phyloP scores from a whole-genome alignment of 164 flowering plant genomes.

The Santalum album region DNA sequence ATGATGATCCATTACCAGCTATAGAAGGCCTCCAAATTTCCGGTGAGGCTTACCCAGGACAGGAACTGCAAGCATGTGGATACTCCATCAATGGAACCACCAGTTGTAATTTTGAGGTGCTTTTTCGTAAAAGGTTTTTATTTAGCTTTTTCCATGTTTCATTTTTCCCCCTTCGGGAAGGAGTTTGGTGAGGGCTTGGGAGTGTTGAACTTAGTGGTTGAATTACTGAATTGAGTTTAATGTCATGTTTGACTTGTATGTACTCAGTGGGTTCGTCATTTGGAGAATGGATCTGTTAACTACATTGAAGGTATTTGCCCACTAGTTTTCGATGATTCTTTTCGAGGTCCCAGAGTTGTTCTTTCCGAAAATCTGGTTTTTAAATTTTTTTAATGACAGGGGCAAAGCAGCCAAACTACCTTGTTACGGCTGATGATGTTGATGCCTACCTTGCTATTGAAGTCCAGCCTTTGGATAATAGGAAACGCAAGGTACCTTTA shows the following conservation, averaged over 20 bases:
- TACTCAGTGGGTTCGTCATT: constrained; percentile 85
- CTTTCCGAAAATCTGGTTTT: neutral
- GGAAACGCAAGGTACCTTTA: constrained; percentile 80
- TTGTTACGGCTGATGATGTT: constrained; percentile 95
- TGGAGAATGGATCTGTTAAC: constrained; percentile 88
- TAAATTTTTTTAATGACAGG: constrained; percentile 57
- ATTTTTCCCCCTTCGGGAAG: no score
- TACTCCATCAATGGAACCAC: constrained; percentile 93
- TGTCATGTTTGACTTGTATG: neutral
- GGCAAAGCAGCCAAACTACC: constrained; percentile 88
- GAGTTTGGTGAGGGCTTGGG: no score
- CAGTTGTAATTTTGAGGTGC: constrained; percentile 92
- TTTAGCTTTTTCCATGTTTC: neutral
- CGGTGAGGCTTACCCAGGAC: constrained; percentile 89
- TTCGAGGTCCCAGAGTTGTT: neutral
- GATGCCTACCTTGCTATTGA: constrained; percentile 83
- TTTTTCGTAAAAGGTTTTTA: neutral
- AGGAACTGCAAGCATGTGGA: constrained; percentile 79
- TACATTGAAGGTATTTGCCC: constrained; percentile 67
- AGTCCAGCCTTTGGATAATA: constrained; percentile 90
- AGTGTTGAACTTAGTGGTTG: no score
- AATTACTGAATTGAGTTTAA: neutral
- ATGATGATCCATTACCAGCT: constrained; percentile 89
- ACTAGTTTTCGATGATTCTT: neutral
- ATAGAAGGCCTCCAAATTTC: constrained; percentile 85